Base-by-base conservation (phyloP, 352 stramenopile genomes). In the Phytophthora fragariae region DNA sequence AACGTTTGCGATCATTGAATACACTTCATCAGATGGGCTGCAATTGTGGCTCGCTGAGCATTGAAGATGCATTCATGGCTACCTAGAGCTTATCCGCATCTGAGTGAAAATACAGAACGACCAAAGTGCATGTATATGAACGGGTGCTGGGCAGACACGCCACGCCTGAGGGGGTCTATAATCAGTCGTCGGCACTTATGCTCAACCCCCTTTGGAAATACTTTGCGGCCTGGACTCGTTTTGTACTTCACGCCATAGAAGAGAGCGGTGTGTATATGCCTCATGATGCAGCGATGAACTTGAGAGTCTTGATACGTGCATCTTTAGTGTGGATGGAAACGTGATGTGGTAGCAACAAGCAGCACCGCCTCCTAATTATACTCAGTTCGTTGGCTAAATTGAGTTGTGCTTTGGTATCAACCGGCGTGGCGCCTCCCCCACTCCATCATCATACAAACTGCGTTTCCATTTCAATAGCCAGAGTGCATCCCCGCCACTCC, bases 1-100 rank as follows among this genome's bases (percentile, higher is more conserved):
- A 52, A 52, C 44, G 44, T 21, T 52, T 17, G 44, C 44, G 24
- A 52, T 62, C 31, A 3, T 64, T 55, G 15, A 33, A 65, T 44
- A 46, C 41, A 52, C 15, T 44, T 44, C 37, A 44, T 21, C 19
- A 21, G 37, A 44, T 44, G 14, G 35, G 35, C 10, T 44, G 37
- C 37, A 17, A 44, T 11, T 44, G 11, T 15, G 37, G 37, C 37
- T 44, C 37, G 37, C 10, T 44, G 19, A 62, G 21, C 41, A 46
- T 47, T 15, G 27, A 59, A 52, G n/a, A 21, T 21, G 44, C 15
- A 12, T 12, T 14, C 37, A 10, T 44, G 37, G 37, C 37, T 17
- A 15, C 37, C 37, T 17, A 44, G 37, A 5, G 37, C 10, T 44
- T 44, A 15, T 44, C 37, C 11, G 11, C 37, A 14, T 31, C 27